A percentile compares a stretch with the other conserved stretches of the same genome.
Evolutionary conservation across 2,329 filamentous ascomycete species (phyloP).

Genomic region (Ascochyta rabiei): DNA sequence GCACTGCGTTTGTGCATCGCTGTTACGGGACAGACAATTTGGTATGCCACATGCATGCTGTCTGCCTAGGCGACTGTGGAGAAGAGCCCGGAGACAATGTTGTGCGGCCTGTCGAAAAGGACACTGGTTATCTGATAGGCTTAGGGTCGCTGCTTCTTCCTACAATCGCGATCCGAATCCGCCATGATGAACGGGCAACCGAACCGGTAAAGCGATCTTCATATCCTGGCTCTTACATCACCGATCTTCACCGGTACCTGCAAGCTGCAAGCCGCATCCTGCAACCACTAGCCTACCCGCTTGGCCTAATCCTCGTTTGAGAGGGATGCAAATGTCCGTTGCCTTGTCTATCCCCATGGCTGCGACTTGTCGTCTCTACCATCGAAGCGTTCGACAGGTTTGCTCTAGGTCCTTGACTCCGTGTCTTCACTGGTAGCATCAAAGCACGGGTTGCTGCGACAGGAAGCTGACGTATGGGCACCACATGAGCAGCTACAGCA

Average conservation of each 20-base stretch:
- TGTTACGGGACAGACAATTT: not conserved
- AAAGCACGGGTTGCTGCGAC: not conserved
- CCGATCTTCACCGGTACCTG: not conserved
- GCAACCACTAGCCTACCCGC: not conserved
- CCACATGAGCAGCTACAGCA: not conserved
- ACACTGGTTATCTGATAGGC: slow-evolving; percentile 14
- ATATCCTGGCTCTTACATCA: not conserved
- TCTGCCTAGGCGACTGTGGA: not conserved
- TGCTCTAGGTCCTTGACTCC: not conserved
- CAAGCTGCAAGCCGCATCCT: not conserved
- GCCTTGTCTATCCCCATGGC: not conserved
- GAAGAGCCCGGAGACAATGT: slow-evolving; percentile 15
- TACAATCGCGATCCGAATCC: slow-evolving; percentile 15
- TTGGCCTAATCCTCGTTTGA: not conserved
- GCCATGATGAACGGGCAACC: not conserved
- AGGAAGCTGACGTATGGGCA: not conserved
- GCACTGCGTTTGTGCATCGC: not conserved
- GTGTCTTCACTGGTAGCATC: not conserved
- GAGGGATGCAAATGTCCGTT: not conserved
- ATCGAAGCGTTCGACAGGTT: not conserved
- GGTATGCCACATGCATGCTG: not conserved
- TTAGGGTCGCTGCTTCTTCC: not conserved
- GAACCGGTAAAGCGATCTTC: not conserved
- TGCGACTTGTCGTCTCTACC: not conserved
- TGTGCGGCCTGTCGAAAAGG: slow-evolving; percentile 19